These are phyloP conservation scores for Claviceps humidiphila DNA, from an alignment of 2,329 filamentous ascomycete genomes.

Conservation along the genomic window DNA sequence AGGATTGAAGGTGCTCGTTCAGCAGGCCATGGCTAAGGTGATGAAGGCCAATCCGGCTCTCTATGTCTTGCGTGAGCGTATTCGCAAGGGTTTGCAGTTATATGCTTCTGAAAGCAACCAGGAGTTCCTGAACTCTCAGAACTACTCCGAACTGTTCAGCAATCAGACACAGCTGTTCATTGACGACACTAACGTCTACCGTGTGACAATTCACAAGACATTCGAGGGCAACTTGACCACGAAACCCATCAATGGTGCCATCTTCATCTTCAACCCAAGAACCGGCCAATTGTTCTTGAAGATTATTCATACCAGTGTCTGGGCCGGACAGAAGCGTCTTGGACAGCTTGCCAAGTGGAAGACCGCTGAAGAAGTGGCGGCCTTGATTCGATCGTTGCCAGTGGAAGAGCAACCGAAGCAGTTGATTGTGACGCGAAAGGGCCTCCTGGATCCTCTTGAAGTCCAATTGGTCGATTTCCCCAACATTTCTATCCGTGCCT, in stretches of 20 bases:
- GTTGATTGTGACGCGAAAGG: conserved; percentile 94
- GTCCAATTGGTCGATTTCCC: conserved; percentile 97
- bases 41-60: conserved; percentile 98
- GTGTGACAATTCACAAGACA: conserved; percentile 98
- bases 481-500: conserved; percentile 96
- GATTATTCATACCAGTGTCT: conserved; percentile 98
- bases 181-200: conserved; percentile 97
- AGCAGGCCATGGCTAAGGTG: conserved; percentile 98
- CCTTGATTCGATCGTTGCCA: conserved; percentile 84
- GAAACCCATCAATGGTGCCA: conserved; percentile 97
- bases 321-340: conserved; percentile 97
- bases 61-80: conserved; percentile 93
- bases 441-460: conserved; percentile 89
- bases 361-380: conserved; percentile 98
- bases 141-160: conserved; percentile 98
- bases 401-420: conserved; percentile 98
- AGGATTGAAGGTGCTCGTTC: conserved; percentile 83
- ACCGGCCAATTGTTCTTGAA: conserved; percentile 97
- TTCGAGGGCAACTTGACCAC: conserved; percentile 98
- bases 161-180: conserved; percentile 99
- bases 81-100: conserved; percentile 91
- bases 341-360: conserved; percentile 99
- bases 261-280: conserved; percentile 99
- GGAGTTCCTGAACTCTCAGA: conserved; percentile 97
- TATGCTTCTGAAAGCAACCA: conserved; percentile 98